Conservation (phyloP, 2,329 filamentous ascomycete genomes). For the Microsporum audouinii region DNA sequence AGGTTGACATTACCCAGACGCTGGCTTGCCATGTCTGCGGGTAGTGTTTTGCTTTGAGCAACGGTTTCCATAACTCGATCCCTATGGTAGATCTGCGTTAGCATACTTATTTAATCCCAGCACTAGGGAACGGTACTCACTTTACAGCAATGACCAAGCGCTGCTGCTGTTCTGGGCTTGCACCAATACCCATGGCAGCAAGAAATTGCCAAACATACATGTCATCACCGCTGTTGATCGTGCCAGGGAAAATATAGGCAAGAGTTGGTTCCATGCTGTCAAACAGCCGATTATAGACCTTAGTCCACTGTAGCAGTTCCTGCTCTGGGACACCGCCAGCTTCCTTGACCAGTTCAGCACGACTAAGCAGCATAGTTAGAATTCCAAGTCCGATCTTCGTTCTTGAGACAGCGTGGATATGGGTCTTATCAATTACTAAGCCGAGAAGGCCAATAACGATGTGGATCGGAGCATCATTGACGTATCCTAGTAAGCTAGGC, state of each 20-base stretch:
- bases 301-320: conserved; percentile 72
- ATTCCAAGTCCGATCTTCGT: conserved; percentile 82
- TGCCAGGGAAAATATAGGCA: conserved; percentile 76
- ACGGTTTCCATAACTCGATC: conserved; percentile 97
- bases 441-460: conserved; percentile 85
- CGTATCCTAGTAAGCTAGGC: conserved; percentile 76
- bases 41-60: conserved; percentile 73
- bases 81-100: conserved; percentile 22
- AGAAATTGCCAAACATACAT: conserved; percentile 98
- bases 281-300: conserved; percentile 77
- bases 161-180: conserved; percentile 89
- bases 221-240: conserved; percentile 82
- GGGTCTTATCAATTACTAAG: conserved; percentile 67
- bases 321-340: conserved; percentile 57
- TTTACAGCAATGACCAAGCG: conserved; percentile 90
- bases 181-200: conserved; percentile 85
- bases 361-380: conserved; percentile 85
- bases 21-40: conserved; percentile 70
- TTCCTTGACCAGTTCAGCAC: conserved; percentile 87
- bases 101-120: background rate
- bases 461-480: conserved; percentile 80
- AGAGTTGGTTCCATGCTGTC: conserved; percentile 74
- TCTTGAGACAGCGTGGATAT: conserved; percentile 71
- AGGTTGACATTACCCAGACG: conserved; percentile 87
- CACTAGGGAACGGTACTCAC: conserved; percentile 28